A percentile compares a stretch with the other conserved stretches of the same genome.
Evolutionary conservation across 805 yeast species (phyloP).

Genomic region (Suhomyces tanzawaensis): DNA sequence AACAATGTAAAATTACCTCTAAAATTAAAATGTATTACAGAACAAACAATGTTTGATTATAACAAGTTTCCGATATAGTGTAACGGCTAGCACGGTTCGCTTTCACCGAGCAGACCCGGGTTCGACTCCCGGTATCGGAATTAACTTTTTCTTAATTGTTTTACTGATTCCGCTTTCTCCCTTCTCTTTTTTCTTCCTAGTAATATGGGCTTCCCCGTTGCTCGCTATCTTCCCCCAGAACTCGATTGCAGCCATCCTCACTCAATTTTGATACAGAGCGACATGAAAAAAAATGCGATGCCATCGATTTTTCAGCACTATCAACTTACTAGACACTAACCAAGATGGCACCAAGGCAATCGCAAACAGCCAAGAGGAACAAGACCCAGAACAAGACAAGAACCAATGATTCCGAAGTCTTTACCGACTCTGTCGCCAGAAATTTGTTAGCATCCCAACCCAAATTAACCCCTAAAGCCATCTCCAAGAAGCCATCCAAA

Average conservation of each 20-base stretch:
- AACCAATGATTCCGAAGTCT: constrained; percentile 63
- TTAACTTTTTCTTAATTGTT: not conserved
- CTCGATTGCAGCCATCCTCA: not conserved
- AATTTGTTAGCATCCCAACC: constrained; percentile 61
- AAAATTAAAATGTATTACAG: too few relatives aligned
- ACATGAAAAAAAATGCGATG: constrained; percentile 8
- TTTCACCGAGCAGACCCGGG: constrained; percentile 83
- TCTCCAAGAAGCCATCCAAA: constrained; percentile 48
- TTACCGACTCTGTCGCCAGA: constrained; percentile 63
- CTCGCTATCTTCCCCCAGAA: not conserved
- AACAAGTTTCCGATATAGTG: constrained; percentile 60
- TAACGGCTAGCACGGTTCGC: constrained; percentile 82
- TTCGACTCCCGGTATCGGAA: constrained; percentile 84
- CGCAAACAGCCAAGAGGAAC: constrained; percentile 57
- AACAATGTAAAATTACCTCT: too few relatives aligned
- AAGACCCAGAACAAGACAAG: constrained; percentile 52
- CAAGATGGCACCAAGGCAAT: constrained; percentile 56
- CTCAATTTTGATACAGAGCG: not conserved
- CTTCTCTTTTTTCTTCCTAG: not conserved
- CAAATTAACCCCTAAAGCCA: constrained; percentile 58
- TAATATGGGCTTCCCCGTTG: not conserved
- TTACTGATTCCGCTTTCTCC: not conserved
- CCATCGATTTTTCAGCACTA: constrained; percentile 5
- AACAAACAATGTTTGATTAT: not conserved
- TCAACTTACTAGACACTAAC: not conserved